Evolutionary conservation across 345 rosid species (phyloP), one percentile per base, ranked within the genome.

Genomic region (Acer negundo): DNA sequence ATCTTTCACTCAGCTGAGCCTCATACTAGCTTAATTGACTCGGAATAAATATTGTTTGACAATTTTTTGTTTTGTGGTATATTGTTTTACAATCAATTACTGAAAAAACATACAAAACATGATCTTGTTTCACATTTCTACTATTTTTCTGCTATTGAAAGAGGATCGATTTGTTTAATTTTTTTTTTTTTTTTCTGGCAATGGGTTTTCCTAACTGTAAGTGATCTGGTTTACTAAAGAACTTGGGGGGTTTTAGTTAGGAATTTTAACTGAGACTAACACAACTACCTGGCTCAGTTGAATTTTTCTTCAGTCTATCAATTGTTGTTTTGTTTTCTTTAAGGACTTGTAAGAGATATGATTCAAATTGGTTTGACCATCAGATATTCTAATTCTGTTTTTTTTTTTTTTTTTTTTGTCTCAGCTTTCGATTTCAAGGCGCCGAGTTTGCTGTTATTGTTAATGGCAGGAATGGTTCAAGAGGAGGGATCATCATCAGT

Each of bases 401-500:
- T 66, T 13, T 53, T 42, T 61, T 67, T 78, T 4, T n/a, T 66
- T 13, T 53, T 49, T 61, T 67, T 76, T 4, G 40, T 65, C 53
- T 55, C 63, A 46, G 47, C 31, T 73, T 68, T 70, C 0, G 8
- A 0, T 40, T 71, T 73, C 73, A 44, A 70, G 77, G 51, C 28
- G 5, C 17, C 62, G 49, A 62, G 77, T 66, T 78, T 69, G 44
- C 47, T 70, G 4, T 75, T 3, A 38, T 6, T 49, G 69, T 78
- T 69, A 74, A 82, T 81, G 82, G 85, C 78, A 78, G 84, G 84
- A 80, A 84, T 87, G 90, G 82, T 81, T 81, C 92, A 84, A 53
- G 90, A 87, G 22, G 88, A 86, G 26, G 91, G 92, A 77, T 80
- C 91, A 73, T 84, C 92, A 31, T 81, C 90, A 11, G 81, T 84